phyloP scores from a whole-genome alignment of 805 yeast species.

The Starmerella stigmatis region DNA sequence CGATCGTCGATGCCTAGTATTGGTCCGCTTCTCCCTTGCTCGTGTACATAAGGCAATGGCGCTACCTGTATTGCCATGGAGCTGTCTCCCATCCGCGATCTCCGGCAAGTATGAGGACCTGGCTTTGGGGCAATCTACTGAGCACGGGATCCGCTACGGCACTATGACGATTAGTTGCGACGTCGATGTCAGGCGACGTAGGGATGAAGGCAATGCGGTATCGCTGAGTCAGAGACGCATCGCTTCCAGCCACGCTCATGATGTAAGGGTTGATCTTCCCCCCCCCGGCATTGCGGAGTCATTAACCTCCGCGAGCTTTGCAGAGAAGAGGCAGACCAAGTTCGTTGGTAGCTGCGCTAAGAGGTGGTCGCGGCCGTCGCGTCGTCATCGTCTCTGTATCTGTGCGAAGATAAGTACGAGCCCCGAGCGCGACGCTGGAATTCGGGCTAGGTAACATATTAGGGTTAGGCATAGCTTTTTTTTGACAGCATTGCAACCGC shows the following conservation, averaged over 20 bases:
- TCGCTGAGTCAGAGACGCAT: slow-evolving; percentile 1
- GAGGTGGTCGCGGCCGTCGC: too few species aligned
- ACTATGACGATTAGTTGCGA: slow-evolving; percentile 4
- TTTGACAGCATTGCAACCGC: slow-evolving; percentile 2
- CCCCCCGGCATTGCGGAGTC: too few species aligned
- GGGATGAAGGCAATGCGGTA: slow-evolving; percentile 5
- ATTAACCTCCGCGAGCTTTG: too few species aligned
- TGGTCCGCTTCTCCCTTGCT: slow-evolving; percentile 1
- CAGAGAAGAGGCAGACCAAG: too few species aligned
- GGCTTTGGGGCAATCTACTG: not conserved
- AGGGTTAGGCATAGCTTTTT: not conserved
- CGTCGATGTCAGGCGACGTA: slow-evolving; percentile 4
- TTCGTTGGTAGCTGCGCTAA: too few species aligned
- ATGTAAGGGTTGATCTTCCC: slow-evolving; percentile 4
- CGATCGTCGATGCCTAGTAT: slow-evolving; percentile 3
- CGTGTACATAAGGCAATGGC: slow-evolving; percentile 3
- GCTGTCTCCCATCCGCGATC: slow-evolving; percentile 2
- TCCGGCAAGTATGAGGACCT: not conserved
- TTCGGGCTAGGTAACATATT: too few species aligned
- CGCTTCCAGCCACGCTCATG: slow-evolving; percentile 6
- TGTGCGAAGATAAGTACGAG: too few species aligned
- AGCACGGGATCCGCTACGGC: slow-evolving; percentile 4
- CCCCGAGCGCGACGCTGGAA: too few species aligned
- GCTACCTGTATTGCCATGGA: slow-evolving; percentile 7
- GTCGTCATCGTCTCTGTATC: too few species aligned